A percentile compares a stretch with the other conserved stretches of the same genome.
phyloP scores from a whole-genome alignment of 2,329 filamentous ascomycete genomes.

The Leptographium wingfieldii region DNA sequence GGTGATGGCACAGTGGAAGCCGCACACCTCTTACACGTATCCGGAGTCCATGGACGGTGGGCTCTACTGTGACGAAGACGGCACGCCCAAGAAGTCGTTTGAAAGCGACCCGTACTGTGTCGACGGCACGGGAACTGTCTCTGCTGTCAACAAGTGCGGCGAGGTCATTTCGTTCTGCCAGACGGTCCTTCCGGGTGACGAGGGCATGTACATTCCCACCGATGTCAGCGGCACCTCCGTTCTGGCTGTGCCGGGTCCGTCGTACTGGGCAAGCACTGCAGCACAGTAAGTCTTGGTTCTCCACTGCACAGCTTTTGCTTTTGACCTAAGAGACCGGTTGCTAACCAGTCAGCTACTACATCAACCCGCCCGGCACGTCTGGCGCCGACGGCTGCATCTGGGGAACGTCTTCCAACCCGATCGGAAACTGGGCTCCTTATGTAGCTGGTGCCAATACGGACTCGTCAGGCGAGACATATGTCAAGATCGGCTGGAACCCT shows the following conservation, averaged over 20 bases:
- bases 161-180: slow-evolving; percentile 60
- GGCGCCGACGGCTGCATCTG: slow-evolving; percentile 55
- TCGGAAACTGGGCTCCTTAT: slow-evolving; percentile 68
- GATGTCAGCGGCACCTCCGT: slow-evolving; percentile 42
- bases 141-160: slow-evolving; percentile 53
- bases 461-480: slow-evolving; percentile 49
- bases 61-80: slow-evolving; percentile 55
- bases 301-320: background rate
- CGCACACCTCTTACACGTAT: slow-evolving; percentile 53
- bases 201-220: slow-evolving; percentile 76
- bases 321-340: background rate
- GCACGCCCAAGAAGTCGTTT: slow-evolving; percentile 58
- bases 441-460: slow-evolving; percentile 66
- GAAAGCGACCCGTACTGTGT: slow-evolving; percentile 55
- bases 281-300: slow-evolving; percentile 50
- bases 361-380: slow-evolving; percentile 58
- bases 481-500: slow-evolving; percentile 69
- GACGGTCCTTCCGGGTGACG: slow-evolving; percentile 65
- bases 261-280: slow-evolving; percentile 60
- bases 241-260: slow-evolving; percentile 56
- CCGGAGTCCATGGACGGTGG: slow-evolving; percentile 67
- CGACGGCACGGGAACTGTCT: slow-evolving; percentile 51
- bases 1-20: slow-evolving; percentile 71
- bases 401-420: slow-evolving; percentile 48
- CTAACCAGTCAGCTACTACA: slow-evolving; percentile 46